Evolutionary conservation across 257 asterid genomes (phyloP).

Genomic region (Craterostigma plantagineum): DNA sequence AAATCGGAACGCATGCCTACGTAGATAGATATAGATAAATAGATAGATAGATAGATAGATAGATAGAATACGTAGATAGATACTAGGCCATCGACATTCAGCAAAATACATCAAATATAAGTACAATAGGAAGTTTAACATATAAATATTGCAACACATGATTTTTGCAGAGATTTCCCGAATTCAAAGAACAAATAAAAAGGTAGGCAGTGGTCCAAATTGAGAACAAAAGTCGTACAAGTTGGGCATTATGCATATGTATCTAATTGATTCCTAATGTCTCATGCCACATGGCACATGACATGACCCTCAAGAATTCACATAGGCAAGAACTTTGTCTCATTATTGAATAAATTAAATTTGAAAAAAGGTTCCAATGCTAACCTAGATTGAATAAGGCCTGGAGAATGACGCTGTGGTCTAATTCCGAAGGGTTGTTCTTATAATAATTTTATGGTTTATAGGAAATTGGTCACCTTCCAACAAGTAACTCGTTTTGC

Average conservation of each 20-base stretch:
- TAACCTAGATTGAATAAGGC: conserved; percentile 35
- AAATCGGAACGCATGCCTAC: too few relatives aligned
- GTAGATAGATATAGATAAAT: too few relatives aligned
- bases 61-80: too few relatives aligned
- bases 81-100: too few relatives aligned
- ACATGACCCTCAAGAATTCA: conserved; percentile 2
- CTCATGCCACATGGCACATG: conserved; percentile 35
- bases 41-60: too few relatives aligned
- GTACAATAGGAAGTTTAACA: too few relatives aligned
- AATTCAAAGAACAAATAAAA: conserved; percentile 3
- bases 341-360: too few relatives aligned
- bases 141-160: too few relatives aligned
- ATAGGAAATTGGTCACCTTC: conserved; percentile 20
- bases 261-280: conserved; percentile 3
- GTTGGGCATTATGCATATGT: conserved; percentile 11
- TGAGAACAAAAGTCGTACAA: not conserved
- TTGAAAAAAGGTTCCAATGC: conserved; percentile 18
- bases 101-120: too few relatives aligned
- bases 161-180: not conserved
- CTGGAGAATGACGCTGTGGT: conserved; percentile 34
- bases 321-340: too few relatives aligned
- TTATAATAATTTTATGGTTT: conserved; percentile 9
- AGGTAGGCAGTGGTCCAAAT: conserved; percentile 7
- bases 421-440: conserved; percentile 29
- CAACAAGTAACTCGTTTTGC: conserved; percentile 11